Percentiles rank a stretch among this genome's conserved stretches.
These are phyloP conservation scores for Globisporangium cystogenes DNA, from an alignment of 352 stramenopile species.

Conservation along the genomic window DNA sequence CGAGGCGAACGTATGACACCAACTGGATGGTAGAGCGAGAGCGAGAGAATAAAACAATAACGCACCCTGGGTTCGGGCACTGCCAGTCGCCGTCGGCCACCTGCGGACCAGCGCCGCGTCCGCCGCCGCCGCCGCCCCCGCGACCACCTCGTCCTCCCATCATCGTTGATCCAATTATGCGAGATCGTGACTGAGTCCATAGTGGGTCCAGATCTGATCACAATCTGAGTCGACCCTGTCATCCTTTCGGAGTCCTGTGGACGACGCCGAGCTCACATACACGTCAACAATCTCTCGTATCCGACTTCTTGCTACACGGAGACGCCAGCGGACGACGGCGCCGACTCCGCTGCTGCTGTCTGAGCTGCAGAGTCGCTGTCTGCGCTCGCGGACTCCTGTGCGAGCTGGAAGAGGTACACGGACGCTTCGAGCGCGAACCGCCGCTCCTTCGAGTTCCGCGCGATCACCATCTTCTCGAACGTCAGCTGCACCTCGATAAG, in stretches of 20 bases:
- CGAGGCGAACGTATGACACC: no score
- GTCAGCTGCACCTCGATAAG: constrained; percentile 59
- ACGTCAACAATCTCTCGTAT: no score
- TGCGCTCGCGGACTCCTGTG: constrained; percentile 26
- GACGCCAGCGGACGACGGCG: not conserved
- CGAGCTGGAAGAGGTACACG: constrained; percentile 64
- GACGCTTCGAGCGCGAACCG: constrained; percentile 49
- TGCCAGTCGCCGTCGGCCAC: constrained; percentile 69
- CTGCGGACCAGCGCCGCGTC: constrained; percentile 43
- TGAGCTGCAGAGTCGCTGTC: constrained; percentile 3
- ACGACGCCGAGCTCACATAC: no score
- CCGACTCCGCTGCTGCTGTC: constrained; percentile 3
- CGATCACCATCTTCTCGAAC: constrained; percentile 62
- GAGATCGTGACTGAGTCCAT: no score
- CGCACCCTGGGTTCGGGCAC: constrained; percentile 74
- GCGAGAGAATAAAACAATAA: no score
- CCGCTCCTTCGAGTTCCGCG: constrained; percentile 37
- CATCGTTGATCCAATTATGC: constrained; percentile 7
- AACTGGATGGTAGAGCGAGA: no score
- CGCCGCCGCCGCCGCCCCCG: constrained; percentile 19
- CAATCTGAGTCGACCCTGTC: not conserved
- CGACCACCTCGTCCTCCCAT: constrained; percentile 26
- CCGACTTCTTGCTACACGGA: constrained; percentile 1
- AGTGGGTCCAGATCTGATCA: not conserved
- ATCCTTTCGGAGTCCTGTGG: no score